phyloP scores from a whole-genome alignment of 306 rosid species.

The Bauhinia variegata region DNA sequence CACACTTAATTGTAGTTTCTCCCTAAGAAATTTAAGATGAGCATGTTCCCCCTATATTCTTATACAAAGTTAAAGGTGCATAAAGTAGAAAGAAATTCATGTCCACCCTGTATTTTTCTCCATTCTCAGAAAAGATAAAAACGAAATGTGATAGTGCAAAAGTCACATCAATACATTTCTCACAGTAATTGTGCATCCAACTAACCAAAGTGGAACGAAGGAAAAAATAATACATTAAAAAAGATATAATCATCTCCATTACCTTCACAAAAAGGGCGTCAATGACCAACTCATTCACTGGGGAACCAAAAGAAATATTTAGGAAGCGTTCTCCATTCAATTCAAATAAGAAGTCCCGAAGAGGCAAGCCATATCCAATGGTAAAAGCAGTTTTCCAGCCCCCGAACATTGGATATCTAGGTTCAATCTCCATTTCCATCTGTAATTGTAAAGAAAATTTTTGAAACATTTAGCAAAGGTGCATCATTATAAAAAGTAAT shows the following conservation, averaged over 20 bases:
- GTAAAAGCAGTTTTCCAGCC: slow-evolving; percentile 96
- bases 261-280: slow-evolving; percentile 84
- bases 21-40: no score
- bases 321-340: slow-evolving; percentile 76
- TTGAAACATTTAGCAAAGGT: slow-evolving; percentile 29
- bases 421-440: slow-evolving; percentile 89
- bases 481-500: background rate
- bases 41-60: background rate
- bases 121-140: slow-evolving; percentile 1
- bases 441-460: slow-evolving; percentile 43
- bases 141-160: slow-evolving; percentile 30
- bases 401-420: slow-evolving; percentile 94
- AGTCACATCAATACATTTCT: slow-evolving; percentile 4
- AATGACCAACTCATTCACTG: slow-evolving; percentile 77
- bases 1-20: no score
- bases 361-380: slow-evolving; percentile 92
- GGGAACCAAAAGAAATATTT: slow-evolving; percentile 78
- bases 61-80: slow-evolving; percentile 8
- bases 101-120: background rate
- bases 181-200: slow-evolving; percentile 8
- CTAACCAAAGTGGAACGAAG: background rate
- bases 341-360: slow-evolving; percentile 77
- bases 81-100: slow-evolving; percentile 15
- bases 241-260: slow-evolving; percentile 27
- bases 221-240: background rate